Percentiles rank a stretch among this genome's conserved stretches.
Conservation (phyloP, 1,284 basidiomycete species). For the Cryptococcus amylolentus region DNA sequence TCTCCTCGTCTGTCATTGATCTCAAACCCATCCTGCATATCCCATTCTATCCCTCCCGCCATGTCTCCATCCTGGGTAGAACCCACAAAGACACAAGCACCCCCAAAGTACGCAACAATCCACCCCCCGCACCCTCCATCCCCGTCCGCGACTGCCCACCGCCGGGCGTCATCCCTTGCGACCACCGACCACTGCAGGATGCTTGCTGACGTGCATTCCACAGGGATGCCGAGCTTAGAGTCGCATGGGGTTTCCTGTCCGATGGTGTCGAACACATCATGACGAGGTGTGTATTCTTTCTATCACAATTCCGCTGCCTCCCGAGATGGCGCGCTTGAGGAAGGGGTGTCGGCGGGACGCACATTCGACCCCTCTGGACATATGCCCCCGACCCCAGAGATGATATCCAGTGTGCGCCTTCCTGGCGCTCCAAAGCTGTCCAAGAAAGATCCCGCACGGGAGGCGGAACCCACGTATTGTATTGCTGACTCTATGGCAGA, state of each 20-base stretch:
- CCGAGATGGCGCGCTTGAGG: too few species aligned
- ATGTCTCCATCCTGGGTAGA: slow-evolving; percentile 17
- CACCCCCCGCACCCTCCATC: background rate
- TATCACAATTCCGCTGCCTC: background rate
- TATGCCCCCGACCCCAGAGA: too few species aligned
- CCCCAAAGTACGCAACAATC: slow-evolving; percentile 36
- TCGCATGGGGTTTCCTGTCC: slow-evolving; percentile 84
- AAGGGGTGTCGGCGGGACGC: too few species aligned
- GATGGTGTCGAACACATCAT: slow-evolving; percentile 91
- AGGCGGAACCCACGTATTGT: background rate
- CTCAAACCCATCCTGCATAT: too few species aligned
- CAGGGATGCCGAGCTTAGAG: slow-evolving; percentile 53
- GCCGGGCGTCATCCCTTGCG: background rate
- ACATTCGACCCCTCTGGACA: too few species aligned
- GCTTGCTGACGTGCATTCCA: background rate
- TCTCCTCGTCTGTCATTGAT: too few species aligned
- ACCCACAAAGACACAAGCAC: slow-evolving; percentile 34
- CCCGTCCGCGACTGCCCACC: background rate
- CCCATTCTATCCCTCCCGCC: background rate
- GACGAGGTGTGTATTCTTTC: slow-evolving; percentile 56
- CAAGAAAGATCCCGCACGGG: background rate
- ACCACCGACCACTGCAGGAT: background rate
- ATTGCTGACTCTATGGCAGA: slow-evolving; percentile 37
- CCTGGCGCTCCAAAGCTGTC: too few species aligned
- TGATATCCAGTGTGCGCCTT: too few species aligned